Percentiles rank a stretch among this genome's conserved stretches.
Evolutionary conservation across 768 basidiomycete species (phyloP).

Genomic region (Tubosaeta sp.): DNA sequence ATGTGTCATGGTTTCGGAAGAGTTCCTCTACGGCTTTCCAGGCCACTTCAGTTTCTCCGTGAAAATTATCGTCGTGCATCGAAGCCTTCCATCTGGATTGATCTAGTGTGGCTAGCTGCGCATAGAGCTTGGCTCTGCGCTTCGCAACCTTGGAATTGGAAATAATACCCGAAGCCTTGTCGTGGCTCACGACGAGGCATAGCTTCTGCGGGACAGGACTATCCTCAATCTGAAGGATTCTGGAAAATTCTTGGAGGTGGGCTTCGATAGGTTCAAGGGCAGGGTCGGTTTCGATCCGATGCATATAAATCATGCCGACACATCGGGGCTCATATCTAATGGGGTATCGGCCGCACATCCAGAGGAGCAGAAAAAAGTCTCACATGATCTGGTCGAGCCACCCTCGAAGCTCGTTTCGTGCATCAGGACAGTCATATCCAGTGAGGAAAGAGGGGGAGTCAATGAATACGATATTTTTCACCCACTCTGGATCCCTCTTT

Average conservation of each 20-base stretch:
- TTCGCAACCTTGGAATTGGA: neutral
- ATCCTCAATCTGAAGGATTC: too few relatives aligned
- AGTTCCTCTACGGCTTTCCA: conserved; percentile 12
- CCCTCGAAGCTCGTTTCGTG: neutral
- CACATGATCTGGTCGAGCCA: conserved; percentile 5
- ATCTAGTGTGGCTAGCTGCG: neutral
- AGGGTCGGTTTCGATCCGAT: conserved; percentile 18
- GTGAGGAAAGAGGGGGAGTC: conserved; percentile 23
- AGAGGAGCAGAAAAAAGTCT: neutral
- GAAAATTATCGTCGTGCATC: conserved; percentile 4
- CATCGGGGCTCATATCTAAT: conserved; percentile 4
- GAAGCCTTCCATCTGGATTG: neutral
- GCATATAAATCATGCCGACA: conserved; percentile 15
- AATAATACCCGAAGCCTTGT: conserved; percentile 3
- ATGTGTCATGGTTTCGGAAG: neutral
- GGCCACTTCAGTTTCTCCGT: conserved; percentile 11
- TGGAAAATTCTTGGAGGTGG: conserved; percentile 7
- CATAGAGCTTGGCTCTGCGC: neutral
- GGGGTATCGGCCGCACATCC: neutral
- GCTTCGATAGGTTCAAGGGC: neutral
- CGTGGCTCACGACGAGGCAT: conserved; percentile 10
- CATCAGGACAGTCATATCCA: conserved; percentile 1
- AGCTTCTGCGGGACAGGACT: neutral
- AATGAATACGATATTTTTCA: conserved; percentile 14
- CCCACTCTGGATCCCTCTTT: neutral